phyloP scores from a whole-genome alignment of 2,329 filamentous ascomycete species.

The Basipetospora chlamydospora region DNA sequence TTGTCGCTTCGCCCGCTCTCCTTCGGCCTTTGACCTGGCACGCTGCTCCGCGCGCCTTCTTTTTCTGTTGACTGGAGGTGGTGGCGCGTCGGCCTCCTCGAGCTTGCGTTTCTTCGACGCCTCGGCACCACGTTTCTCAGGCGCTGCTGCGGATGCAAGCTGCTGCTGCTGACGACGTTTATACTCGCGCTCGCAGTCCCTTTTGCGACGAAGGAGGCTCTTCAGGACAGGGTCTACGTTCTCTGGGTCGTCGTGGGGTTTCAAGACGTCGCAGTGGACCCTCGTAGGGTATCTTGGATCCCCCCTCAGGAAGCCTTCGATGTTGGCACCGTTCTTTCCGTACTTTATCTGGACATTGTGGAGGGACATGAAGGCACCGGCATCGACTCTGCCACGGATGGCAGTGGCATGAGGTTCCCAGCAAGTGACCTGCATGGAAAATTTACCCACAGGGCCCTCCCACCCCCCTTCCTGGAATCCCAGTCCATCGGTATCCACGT shows the following conservation, averaged over 20 bases:
- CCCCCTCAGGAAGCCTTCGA: constrained; percentile 60
- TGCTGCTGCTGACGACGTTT: constrained; percentile 24
- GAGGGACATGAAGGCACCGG: constrained; percentile 49
- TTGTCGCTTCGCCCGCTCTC: constrained; percentile 3
- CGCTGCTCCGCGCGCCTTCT: constrained; percentile 10
- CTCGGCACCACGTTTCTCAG: neutral
- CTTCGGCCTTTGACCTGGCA: constrained; percentile 6
- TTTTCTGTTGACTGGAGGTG: constrained; percentile 14
- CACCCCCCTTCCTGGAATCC: constrained; percentile 27
- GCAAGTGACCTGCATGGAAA: constrained; percentile 56
- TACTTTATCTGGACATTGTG: constrained; percentile 59
- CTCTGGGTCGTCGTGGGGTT: constrained; percentile 22
- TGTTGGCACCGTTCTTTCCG: constrained; percentile 31
- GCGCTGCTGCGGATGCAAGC: neutral
- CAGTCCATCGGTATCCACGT: constrained; percentile 42
- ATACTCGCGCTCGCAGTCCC: constrained; percentile 38
- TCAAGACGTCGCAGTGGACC: constrained; percentile 42
- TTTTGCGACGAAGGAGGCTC: constrained; percentile 47
- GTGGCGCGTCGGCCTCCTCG: constrained; percentile 11
- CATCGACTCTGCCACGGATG: constrained; percentile 38
- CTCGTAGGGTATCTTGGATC: constrained; percentile 35
- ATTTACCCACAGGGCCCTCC: constrained; percentile 60
- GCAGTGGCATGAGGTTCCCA: constrained; percentile 52
- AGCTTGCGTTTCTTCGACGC: neutral
- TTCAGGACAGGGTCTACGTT: constrained; percentile 32